Base-by-base conservation (phyloP, 2,329 filamentous ascomycete genomes). In the Lojkania enalia region DNA sequence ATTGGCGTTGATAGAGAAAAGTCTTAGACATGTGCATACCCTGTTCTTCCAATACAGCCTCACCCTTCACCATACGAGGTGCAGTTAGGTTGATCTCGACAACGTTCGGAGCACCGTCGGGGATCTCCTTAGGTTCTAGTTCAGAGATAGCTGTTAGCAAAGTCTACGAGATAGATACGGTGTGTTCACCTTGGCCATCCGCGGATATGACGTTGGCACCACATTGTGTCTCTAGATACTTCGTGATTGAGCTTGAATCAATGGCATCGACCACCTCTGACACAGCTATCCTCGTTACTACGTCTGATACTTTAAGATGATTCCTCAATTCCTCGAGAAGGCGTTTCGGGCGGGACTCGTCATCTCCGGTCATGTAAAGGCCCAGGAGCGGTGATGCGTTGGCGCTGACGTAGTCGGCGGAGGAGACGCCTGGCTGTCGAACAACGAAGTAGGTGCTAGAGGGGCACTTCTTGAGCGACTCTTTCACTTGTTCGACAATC, bases 401-500 rank as follows among this genome's bases (percentile, higher is more conserved):
- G 7, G n/a, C n/a, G 23, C 23, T 27, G 54, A 74, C 71, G 59
- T 92, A 84, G 67, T 95, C 89, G 51, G 77, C 75, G 31, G 83
- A 80, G 55, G 85, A 83, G 44, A 90, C 77, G 55, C 87, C 86
- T 9, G 87, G 84, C 65, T 96, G 90, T 20, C 83, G 82, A 49
- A 95, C 80, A 54, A 96, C 69, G 45, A 95, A 74, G 72, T 96
- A 96, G 57, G 80, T 80, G 39, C 84, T 78, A 15, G 87, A 90
- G 2, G 86, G 85, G 70, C 90, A 95, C 42, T 72, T 70, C 29
- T 77, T 74, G 19, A 95, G 79, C 20, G 69, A 68, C 14, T 67
- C 64, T 37, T 66, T 67, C 12, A 81, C 46, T 29, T 73, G 64
- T 14, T 69, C 60, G 35, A 71, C 64, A 31, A 80, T 57, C 35